Evolutionary conservation across 441 rosid species (phyloP).

Genomic region (Viola pubescens): DNA sequence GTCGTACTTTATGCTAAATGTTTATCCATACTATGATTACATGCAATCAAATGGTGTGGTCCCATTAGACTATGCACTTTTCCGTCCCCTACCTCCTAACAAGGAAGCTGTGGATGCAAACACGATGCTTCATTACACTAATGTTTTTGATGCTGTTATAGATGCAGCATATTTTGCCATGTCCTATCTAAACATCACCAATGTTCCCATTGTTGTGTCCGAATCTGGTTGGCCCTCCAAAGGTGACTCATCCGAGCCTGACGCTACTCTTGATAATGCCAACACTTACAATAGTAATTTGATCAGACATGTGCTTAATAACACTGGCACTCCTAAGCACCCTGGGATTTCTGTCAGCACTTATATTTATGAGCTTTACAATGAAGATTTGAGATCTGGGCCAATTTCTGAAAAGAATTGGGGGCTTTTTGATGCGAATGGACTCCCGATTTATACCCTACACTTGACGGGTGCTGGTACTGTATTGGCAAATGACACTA

Average conservation of each 20-base stretch:
- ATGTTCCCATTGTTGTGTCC: constrained; percentile 59
- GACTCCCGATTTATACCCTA: constrained; percentile 55
- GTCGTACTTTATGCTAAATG: constrained; percentile 76
- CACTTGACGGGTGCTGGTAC: constrained; percentile 78
- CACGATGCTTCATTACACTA: constrained; percentile 87
- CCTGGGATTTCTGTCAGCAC: constrained; percentile 62
- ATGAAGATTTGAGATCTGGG: constrained; percentile 68
- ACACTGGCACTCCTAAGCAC: constrained; percentile 87
- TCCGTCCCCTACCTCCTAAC: constrained; percentile 77
- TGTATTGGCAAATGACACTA: constrained; percentile 76
- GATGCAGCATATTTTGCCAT: constrained; percentile 88
- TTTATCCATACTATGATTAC: constrained; percentile 76
- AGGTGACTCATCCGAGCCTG: constrained; percentile 61
- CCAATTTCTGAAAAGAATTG: constrained; percentile 73
- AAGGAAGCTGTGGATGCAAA: constrained; percentile 93
- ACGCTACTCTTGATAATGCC: constrained; percentile 72
- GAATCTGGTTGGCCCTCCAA: constrained; percentile 97
- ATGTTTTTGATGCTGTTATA: constrained; percentile 81
- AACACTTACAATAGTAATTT: constrained; percentile 85
- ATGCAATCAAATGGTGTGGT: constrained; percentile 58
- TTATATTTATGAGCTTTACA: constrained; percentile 87
- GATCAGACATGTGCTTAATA: constrained; percentile 75
- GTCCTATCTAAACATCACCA: constrained; percentile 69
- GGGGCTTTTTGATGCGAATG: constrained; percentile 75
- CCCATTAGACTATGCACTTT: constrained; percentile 83